Base-by-base conservation (phyloP, 2,329 filamentous ascomycete genomes). In the Botrytis byssoidea region DNA sequence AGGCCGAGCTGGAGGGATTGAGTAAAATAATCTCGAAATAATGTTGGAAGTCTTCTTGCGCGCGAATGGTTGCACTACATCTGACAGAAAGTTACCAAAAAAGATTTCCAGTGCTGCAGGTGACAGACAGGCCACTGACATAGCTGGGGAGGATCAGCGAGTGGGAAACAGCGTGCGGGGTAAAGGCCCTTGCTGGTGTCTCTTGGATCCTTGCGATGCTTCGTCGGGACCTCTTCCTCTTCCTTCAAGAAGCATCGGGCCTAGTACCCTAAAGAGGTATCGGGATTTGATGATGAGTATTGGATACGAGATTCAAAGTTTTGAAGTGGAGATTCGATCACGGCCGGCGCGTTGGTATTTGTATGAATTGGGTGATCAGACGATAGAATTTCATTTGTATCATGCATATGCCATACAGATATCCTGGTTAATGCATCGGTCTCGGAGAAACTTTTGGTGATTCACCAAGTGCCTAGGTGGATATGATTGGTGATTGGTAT, bases 11-110 rank as follows among this genome's bases (percentile, higher is more conserved):
- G 12, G 42, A 42, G 32, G 35, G 35, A 37, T 35, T 48, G 64
- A 66, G 42, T 48, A 18, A 18, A 68, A 29, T 37, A 16, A 68
- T 44, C n/a, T 57, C 48, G 10, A 68, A 42, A 57, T 42, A 29
- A 68, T 55, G 32, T 67, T 57, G 65, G 29, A 12, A 16, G 4
- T 42, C 35, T 55, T 57, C 48, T 68, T 68, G 66, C 66, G 66
- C 66, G 66, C 66, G 66, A 68, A 68, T 68, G 48, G 66, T 42
- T 68, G 55, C 66, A 57, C 48, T 51, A 57, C 35, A 68, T 68
- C 35, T 57, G 35, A 68, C 48, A 42, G 48, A 55, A 40, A 8
- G 42, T 40, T 40, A 55, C 65, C 65, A n/a, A 67, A 68, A 57
- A 68, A 29, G 51, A 51, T 57, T 68, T 68, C 35, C 48, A 42